Percentiles rank a stretch among this genome's conserved stretches.
phyloP scores from a whole-genome alignment of 805 yeast genomes.

The Candida germanica region DNA sequence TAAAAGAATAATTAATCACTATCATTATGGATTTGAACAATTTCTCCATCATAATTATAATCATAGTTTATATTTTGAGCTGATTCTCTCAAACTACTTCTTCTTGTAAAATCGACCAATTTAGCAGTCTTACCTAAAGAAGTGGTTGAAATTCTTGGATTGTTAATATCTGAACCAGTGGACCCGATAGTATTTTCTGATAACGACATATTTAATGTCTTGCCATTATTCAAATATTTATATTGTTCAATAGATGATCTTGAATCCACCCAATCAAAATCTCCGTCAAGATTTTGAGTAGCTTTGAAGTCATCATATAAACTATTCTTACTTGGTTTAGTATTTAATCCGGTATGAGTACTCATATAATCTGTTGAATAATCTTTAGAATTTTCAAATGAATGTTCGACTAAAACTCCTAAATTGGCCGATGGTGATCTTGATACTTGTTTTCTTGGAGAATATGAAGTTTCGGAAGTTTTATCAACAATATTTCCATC shows the following conservation, averaged over 20 bases:
- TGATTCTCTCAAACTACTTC: constrained; percentile 41
- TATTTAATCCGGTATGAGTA: constrained; percentile 4
- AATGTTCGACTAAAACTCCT: constrained; percentile 28
- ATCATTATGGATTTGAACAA: constrained; percentile 25
- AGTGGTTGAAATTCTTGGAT: constrained; percentile 14
- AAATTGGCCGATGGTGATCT: constrained; percentile 25
- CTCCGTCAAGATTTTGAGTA: constrained; percentile 25
- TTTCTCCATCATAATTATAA: constrained; percentile 27
- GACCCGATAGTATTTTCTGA: constrained; percentile 22
- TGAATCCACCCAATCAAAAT: constrained; percentile 27
- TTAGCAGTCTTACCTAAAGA: constrained; percentile 33
- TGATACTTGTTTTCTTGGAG: constrained; percentile 16
- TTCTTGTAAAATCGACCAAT: constrained; percentile 46
- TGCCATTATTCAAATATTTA: constrained; percentile 14
- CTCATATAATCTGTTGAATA: constrained; percentile 10
- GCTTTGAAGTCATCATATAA: constrained; percentile 30
- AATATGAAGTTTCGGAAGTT: constrained; percentile 4
- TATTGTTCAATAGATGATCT: constrained; percentile 4
- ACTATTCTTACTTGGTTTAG: constrained; percentile 13
- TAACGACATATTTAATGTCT: constrained; percentile 13
- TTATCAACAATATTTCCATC: constrained; percentile 40
- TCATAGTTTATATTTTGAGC: constrained; percentile 30
- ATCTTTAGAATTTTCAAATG: constrained; percentile 18
- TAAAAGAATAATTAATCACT: constrained; percentile 2
- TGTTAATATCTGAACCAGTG: constrained; percentile 9